Evolutionary conservation across 345 rosid genomes (phyloP).

Genomic region (Dimocarpus longan): DNA sequence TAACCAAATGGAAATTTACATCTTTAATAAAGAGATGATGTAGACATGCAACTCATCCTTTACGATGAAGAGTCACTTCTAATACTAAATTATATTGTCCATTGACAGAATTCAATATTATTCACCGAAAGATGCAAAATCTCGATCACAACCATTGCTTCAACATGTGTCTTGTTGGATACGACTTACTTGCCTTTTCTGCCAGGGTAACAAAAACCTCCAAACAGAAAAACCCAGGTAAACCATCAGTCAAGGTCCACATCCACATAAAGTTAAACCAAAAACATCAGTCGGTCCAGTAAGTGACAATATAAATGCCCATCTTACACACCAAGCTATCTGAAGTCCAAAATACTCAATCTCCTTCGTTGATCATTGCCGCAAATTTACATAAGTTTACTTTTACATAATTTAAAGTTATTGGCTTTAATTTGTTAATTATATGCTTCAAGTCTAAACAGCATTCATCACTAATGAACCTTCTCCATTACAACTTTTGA

Average conservation of each 20-base stretch:
- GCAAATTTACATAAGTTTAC: not conserved
- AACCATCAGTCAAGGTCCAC: not conserved
- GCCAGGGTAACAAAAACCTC: not conserved
- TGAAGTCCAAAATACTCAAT: not conserved
- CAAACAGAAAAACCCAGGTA: not conserved
- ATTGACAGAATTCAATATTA: not conserved
- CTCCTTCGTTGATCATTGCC: not conserved
- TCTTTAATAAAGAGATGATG: not conserved
- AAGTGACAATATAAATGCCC: not conserved
- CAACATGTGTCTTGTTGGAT: not conserved
- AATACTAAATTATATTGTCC: not conserved
- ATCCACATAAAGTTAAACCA: conserved; percentile 2
- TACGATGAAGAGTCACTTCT: not conserved
- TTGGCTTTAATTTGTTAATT: not conserved
- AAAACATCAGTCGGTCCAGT: conserved; percentile 11
- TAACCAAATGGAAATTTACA: not conserved
- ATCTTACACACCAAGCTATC: not conserved
- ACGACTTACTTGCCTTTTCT: not conserved
- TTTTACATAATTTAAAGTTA: not conserved
- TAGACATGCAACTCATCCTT: no score
- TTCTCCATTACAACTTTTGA: no score
- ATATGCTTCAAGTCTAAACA: not conserved
- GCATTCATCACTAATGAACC: no score
- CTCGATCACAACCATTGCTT: not conserved
- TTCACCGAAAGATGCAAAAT: not conserved